Evolutionary conservation across 2,329 filamentous ascomycete genomes (phyloP).

Genomic region (Lasiodiplodia theobromae): DNA sequence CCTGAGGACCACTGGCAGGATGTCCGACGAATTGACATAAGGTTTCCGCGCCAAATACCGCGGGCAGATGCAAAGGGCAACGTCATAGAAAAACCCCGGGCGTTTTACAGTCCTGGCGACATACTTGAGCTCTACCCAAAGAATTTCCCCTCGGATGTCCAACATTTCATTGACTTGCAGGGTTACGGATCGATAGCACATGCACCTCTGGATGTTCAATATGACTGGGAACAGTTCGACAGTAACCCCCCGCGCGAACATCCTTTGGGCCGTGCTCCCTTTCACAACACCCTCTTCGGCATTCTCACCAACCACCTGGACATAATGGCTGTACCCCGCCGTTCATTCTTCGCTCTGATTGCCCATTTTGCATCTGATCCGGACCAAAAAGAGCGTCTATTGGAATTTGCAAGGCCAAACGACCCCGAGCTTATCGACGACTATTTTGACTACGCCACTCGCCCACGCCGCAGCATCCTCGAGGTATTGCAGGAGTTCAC

Average conservation of each 20-base stretch:
- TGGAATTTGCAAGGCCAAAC: constrained; percentile 74
- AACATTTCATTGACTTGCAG: constrained; percentile 79
- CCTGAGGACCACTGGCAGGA: constrained; percentile 87
- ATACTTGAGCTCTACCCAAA: constrained; percentile 84
- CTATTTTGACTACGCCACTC: constrained; percentile 93
- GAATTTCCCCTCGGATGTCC: constrained; percentile 83
- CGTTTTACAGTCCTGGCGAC: constrained; percentile 74
- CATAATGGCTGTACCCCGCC: constrained; percentile 85
- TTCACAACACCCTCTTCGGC: constrained; percentile 50
- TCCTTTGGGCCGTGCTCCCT: constrained; percentile 43
- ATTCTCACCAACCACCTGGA: constrained; percentile 86
- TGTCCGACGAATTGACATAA: constrained; percentile 79
- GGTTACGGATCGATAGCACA: constrained; percentile 79
- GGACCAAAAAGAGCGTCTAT: constrained; percentile 79
- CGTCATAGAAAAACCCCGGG: constrained; percentile 28
- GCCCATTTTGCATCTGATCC: constrained; percentile 75
- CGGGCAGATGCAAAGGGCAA: constrained; percentile 17
- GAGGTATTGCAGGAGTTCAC: constrained; percentile 93
- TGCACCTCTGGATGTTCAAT: constrained; percentile 63
- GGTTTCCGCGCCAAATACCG: constrained; percentile 39
- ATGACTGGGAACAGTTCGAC: constrained; percentile 40
- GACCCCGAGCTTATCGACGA: constrained; percentile 84
- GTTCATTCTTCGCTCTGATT: constrained; percentile 82
- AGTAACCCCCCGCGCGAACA: constrained; percentile 48
- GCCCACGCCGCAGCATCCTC: constrained; percentile 86